A percentile compares a stretch with the other conserved stretches of the same genome.
These are phyloP conservation scores for Saturnispora kantuleensis DNA, from an alignment of 805 yeast species.

Conservation along the genomic window DNA sequence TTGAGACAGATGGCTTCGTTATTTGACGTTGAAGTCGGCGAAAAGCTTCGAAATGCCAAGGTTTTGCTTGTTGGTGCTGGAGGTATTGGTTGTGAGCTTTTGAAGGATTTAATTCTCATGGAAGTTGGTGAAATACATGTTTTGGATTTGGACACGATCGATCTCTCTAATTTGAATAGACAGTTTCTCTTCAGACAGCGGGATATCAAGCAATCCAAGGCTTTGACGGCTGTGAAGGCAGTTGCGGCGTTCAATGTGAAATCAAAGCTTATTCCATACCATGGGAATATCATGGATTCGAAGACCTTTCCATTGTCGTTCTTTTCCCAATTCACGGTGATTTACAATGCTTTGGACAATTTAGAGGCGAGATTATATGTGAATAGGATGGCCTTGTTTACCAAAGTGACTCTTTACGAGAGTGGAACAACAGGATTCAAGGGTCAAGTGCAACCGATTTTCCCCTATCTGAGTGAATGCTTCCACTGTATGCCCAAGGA, in stretches of 20 bases:
- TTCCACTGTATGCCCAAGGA: slow-evolving; percentile 85
- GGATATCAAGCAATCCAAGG: slow-evolving; percentile 84
- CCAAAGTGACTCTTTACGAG: slow-evolving; percentile 73
- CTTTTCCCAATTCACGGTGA: slow-evolving; percentile 66
- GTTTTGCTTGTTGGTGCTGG: slow-evolving; percentile 91
- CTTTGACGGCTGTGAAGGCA: slow-evolving; percentile 74
- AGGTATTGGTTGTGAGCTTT: slow-evolving; percentile 88
- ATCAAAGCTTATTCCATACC: slow-evolving; percentile 64
- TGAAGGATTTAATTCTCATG: slow-evolving; percentile 68
- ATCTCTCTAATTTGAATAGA: slow-evolving; percentile 82
- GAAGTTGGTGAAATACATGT: slow-evolving; percentile 83
- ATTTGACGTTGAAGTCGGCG: slow-evolving; percentile 25
- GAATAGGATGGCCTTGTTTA: slow-evolving; percentile 68
- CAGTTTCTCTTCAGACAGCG: slow-evolving; percentile 85
- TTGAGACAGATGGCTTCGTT: background rate
- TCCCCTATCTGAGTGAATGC: slow-evolving; percentile 77
- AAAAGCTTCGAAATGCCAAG: slow-evolving; percentile 31
- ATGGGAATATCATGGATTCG: slow-evolving; percentile 80
- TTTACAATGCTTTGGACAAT: slow-evolving; percentile 91
- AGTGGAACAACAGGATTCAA: slow-evolving; percentile 91
- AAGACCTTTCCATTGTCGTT: slow-evolving; percentile 61
- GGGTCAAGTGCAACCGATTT: slow-evolving; percentile 91
- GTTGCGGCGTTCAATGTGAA: slow-evolving; percentile 63
- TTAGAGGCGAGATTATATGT: slow-evolving; percentile 87
- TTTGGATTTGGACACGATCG: slow-evolving; percentile 94